These are phyloP conservation scores for Scedosporium minutisporum DNA, from an alignment of 2,329 filamentous ascomycete genomes.

Conservation along the genomic window DNA sequence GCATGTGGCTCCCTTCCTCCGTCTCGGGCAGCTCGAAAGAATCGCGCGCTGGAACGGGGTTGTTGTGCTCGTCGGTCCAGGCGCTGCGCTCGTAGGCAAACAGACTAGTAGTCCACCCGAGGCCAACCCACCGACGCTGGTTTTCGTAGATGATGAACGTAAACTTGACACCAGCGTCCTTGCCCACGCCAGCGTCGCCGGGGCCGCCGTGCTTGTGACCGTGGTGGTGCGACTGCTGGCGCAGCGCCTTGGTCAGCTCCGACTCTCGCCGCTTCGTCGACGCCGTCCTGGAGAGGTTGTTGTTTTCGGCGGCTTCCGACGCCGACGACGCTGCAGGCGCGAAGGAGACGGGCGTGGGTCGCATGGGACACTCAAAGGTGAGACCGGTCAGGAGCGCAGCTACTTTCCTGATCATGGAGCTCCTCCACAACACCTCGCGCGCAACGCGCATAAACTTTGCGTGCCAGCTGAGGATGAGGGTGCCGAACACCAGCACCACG, in stretches of 20 bases:
- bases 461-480: slow-evolving; percentile 83
- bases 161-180: slow-evolving; percentile 69
- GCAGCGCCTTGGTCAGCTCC: slow-evolving; percentile 36
- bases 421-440: slow-evolving; percentile 84
- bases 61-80: slow-evolving; percentile 96
- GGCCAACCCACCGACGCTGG: slow-evolving; percentile 84
- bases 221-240: slow-evolving; percentile 17
- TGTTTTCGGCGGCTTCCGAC: not conserved
- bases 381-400: slow-evolving; percentile 72
- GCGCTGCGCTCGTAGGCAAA: slow-evolving; percentile 82
- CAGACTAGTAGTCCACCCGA: slow-evolving; percentile 88
- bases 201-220: slow-evolving; percentile 24
- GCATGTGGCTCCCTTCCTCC: slow-evolving; percentile 47
- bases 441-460: slow-evolving; percentile 77
- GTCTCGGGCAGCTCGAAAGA: slow-evolving; percentile 54
- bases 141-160: slow-evolving; percentile 97
- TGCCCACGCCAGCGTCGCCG: slow-evolving; percentile 30
- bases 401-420: slow-evolving; percentile 59
- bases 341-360: slow-evolving; percentile 16
- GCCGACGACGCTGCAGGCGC: slow-evolving; percentile 5
- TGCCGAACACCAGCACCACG: slow-evolving; percentile 77
- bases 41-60: slow-evolving; percentile 65
- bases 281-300: slow-evolving; percentile 9
- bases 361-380: slow-evolving; percentile 48
- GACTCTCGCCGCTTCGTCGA: slow-evolving; percentile 27